Evolutionary conservation across 495 filamentous ascomycete species (phyloP).

Genomic region (Aspergillus incahuasiensis): DNA sequence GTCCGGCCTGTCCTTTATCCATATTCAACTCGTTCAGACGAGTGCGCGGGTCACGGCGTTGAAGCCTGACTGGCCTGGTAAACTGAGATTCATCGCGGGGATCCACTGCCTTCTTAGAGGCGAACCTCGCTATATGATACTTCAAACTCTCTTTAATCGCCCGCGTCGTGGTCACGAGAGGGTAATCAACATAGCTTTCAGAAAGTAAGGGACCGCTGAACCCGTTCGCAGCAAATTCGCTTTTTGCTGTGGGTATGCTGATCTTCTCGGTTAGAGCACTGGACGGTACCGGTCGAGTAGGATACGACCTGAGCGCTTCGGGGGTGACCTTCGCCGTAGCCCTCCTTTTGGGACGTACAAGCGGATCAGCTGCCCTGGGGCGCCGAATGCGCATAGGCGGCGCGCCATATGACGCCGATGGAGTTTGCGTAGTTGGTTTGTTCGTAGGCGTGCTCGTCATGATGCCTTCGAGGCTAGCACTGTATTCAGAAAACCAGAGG

Average conservation of each 20-base stretch:
- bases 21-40: constrained; percentile 44
- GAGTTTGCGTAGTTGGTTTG: constrained; percentile 26
- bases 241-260: constrained; percentile 20
- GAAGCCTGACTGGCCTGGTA: constrained; percentile 77
- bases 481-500: too few species aligned
- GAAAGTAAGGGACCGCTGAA: constrained; percentile 56
- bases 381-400: constrained; percentile 40
- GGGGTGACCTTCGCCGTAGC: constrained; percentile 22
- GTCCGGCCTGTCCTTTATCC: constrained; percentile 41
- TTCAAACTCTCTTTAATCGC: constrained; percentile 74
- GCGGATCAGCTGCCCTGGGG: constrained; percentile 58
- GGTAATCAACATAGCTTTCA: constrained; percentile 55
- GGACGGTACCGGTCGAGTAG: constrained; percentile 20
- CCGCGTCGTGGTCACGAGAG: constrained; percentile 75
- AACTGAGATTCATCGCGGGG: constrained; percentile 75
- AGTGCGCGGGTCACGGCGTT: constrained; percentile 82
- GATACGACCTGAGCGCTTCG: constrained; percentile 23
- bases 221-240: constrained; percentile 47
- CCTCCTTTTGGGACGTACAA: constrained; percentile 60
- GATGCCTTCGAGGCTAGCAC: too few species aligned
- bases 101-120: constrained; percentile 60
- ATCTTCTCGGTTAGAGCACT: constrained; percentile 16
- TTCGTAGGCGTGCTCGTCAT: constrained; percentile 39
- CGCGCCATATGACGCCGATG: constrained; percentile 31
- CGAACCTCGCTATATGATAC: constrained; percentile 78